phyloP scores from a whole-genome alignment of 805 yeast species.

The Ogataea degrootiae region DNA sequence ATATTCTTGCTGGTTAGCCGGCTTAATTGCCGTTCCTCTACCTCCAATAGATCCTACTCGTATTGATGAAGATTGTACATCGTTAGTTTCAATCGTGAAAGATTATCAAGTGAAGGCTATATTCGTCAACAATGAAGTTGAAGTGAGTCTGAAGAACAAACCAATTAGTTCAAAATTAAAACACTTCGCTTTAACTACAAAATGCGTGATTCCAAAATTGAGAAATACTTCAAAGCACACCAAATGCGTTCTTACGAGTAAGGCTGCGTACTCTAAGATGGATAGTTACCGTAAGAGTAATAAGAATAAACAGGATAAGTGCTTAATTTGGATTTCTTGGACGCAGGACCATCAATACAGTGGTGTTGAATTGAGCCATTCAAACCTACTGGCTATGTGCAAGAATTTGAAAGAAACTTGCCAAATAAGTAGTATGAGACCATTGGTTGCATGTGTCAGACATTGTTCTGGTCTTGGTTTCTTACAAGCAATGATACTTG shows the following conservation, averaged over 20 bases:
- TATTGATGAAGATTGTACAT: constrained; percentile 68
- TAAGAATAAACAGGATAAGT: constrained; percentile 34
- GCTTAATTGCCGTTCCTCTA: constrained; percentile 73
- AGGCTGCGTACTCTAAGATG: constrained; percentile 39
- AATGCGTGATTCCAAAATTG: constrained; percentile 41
- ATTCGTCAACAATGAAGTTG: constrained; percentile 75
- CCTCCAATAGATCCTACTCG: constrained; percentile 57
- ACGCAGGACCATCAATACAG: constrained; percentile 67
- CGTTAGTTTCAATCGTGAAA: constrained; percentile 57
- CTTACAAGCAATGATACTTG: constrained; percentile 76
- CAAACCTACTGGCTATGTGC: constrained; percentile 68
- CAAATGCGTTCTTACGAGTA: constrained; percentile 29
- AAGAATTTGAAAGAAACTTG: constrained; percentile 90
- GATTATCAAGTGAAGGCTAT: constrained; percentile 70
- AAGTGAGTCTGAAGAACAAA: constrained; percentile 61
- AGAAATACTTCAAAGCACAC: constrained; percentile 64
- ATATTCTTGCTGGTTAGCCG: constrained; percentile 81
- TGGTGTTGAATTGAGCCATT: constrained; percentile 55
- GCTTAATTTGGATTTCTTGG: constrained; percentile 61
- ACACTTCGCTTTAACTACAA: constrained; percentile 24
- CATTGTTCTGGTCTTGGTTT: constrained; percentile 86
- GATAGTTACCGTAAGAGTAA: constrained; percentile 24
- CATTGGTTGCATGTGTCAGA: constrained; percentile 82
- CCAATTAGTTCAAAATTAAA: constrained; percentile 58
- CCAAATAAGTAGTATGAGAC: constrained; percentile 64